Conservation (phyloP, 257 asterid species). For the Forsythia suspensa region DNA sequence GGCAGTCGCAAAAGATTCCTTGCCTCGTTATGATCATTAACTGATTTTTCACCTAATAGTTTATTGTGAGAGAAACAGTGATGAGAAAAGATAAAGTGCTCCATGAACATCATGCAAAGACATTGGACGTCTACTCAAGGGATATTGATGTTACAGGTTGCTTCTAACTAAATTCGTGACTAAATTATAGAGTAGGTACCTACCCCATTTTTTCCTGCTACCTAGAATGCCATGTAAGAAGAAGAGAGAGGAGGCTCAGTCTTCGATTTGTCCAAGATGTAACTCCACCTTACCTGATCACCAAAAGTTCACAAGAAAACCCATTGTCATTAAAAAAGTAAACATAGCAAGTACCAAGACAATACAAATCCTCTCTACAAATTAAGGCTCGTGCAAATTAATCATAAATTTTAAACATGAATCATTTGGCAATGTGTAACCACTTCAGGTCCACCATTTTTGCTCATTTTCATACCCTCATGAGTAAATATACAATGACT, state of each 20-base stretch:
- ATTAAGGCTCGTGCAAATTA: background rate
- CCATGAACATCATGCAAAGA: constrained; percentile 11
- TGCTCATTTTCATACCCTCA: background rate
- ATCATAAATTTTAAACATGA: background rate
- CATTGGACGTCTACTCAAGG: background rate
- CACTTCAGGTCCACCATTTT: background rate
- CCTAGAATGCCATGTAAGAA: constrained; percentile 97
- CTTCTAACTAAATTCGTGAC: constrained; percentile 20
- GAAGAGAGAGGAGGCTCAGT: constrained; percentile 95
- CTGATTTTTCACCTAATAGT: background rate
- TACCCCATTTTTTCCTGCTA: constrained; percentile 98
- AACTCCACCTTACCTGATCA: constrained; percentile 90
- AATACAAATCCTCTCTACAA: background rate
- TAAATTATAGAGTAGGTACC: constrained; percentile 28
- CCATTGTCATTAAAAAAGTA: constrained; percentile 7
- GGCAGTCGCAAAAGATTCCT: background rate
- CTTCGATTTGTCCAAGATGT: constrained; percentile 65
- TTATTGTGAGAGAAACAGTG: background rate
- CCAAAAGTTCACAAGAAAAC: constrained; percentile 25
- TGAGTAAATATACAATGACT: background rate
- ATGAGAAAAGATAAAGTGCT: background rate
- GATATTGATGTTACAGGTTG: background rate
- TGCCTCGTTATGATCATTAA: background rate
- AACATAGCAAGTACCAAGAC: background rate
- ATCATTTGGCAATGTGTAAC: background rate